phyloP scores from a whole-genome alignment of 2,329 filamentous ascomycete species.

The Trichoderma gracile region DNA sequence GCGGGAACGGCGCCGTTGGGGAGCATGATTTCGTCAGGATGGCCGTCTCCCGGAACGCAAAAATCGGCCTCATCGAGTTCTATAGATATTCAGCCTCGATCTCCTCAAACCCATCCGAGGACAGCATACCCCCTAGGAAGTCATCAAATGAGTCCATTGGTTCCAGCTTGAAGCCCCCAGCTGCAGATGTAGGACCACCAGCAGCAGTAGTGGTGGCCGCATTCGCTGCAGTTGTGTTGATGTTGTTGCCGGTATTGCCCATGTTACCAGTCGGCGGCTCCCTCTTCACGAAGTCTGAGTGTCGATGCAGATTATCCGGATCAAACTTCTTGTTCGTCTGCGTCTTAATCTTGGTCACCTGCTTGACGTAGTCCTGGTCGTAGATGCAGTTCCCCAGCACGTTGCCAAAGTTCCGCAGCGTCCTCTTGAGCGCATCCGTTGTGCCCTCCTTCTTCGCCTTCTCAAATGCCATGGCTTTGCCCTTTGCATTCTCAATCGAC shows the following conservation, averaged over 20 bases:
- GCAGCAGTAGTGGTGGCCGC: conserved; percentile 4
- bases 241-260: not conserved
- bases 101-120: conserved; percentile 41
- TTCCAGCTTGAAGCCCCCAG: conserved; percentile 35
- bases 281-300: conserved; percentile 71
- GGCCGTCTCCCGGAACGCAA: conserved; percentile 65
- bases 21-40: conserved; percentile 75
- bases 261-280: conserved; percentile 39
- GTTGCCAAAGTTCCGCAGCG: conserved; percentile 90
- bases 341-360: conserved; percentile 87
- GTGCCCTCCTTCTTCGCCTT: conserved; percentile 99
- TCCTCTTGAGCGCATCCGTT: conserved; percentile 88
- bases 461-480: conserved; percentile 93
- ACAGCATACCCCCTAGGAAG: conserved; percentile 50
- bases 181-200: conserved; percentile 13
- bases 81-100: conserved; percentile 45
- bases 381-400: conserved; percentile 98
- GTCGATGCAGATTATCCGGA: conserved; percentile 76
- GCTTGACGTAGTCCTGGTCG: conserved; percentile 88
- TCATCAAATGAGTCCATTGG: conserved; percentile 53
- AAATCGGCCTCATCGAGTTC: conserved; percentile 79
- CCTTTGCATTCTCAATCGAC: conserved; percentile 92
- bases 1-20: conserved; percentile 35
- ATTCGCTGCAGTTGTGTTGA: not conserved
- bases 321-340: conserved; percentile 72